Conservation (phyloP, 441 rosid species). For the Theobroma grandiflorum region DNA sequence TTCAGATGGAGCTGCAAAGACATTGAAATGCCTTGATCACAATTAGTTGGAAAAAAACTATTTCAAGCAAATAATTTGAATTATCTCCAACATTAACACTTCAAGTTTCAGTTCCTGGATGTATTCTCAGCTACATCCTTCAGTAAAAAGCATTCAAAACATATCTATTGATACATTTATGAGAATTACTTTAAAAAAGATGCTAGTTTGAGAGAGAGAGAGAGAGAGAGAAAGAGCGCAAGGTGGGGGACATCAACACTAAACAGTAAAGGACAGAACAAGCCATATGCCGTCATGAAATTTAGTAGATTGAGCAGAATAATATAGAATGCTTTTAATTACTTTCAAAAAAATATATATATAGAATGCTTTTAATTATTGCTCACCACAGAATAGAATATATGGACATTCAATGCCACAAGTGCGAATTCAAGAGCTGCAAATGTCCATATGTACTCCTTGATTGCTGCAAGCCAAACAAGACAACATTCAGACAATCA, state of each 20-base stretch:
- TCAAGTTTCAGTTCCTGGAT: not conserved
- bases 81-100: not conserved
- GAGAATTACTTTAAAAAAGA: not conserved
- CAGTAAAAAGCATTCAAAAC: not conserved
- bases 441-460: constrained; percentile 94
- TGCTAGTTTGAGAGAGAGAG: not conserved
- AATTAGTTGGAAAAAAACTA: not conserved
- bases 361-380: not conserved
- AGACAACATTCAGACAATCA: constrained; percentile 3
- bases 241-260: not conserved
- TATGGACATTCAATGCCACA: constrained; percentile 69
- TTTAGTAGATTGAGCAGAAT: not conserved
- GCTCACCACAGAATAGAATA: constrained; percentile 75
- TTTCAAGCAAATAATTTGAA: not conserved
- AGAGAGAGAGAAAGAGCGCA: not conserved
- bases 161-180: not conserved
- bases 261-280: not conserved
- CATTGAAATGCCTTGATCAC: not conserved
- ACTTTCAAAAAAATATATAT: no score
- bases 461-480: constrained; percentile 70
- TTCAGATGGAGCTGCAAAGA: constrained; percentile 70
- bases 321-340: not conserved
- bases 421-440: constrained; percentile 94
- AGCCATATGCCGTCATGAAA: not conserved
- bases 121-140: not conserved